Evolutionary conservation across 129 eudicot genomes (phyloP).

Genomic region (Lactuca saligna): DNA sequence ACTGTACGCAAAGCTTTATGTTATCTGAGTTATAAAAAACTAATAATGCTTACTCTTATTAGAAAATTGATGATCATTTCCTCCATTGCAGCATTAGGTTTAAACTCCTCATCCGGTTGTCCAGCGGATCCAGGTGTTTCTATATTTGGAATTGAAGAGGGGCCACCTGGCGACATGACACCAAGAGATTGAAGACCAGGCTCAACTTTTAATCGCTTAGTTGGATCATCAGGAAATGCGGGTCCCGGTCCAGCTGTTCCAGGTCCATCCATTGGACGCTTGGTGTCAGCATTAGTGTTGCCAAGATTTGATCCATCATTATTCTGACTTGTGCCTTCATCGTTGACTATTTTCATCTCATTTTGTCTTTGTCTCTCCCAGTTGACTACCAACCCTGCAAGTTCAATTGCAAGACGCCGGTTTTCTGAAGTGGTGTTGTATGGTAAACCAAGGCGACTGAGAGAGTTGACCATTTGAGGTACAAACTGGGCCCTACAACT

Average conservation of each 20-base stretch:
- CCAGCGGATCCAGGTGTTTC: slow-evolving; percentile 91
- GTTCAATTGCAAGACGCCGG: slow-evolving; percentile 98
- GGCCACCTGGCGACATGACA: slow-evolving; percentile 96
- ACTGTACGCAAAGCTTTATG: background rate
- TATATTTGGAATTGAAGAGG: slow-evolving; percentile 80
- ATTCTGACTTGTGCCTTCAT: slow-evolving; percentile 54
- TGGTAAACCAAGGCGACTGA: slow-evolving; percentile 95
- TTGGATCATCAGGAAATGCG: slow-evolving; percentile 72
- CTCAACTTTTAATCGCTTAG: slow-evolving; percentile 82
- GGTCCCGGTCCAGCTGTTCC: slow-evolving; percentile 16
- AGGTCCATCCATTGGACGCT: slow-evolving; percentile 56
- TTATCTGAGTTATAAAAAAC: too few species aligned
- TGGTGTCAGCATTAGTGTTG: slow-evolving; percentile 51
- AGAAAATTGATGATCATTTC: slow-evolving; percentile 99
- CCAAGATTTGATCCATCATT: slow-evolving; percentile 52
- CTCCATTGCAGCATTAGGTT: slow-evolving; percentile 99
- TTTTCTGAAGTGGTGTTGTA: slow-evolving; percentile 91
- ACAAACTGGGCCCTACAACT: slow-evolving; percentile 98
- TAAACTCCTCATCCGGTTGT: slow-evolving; percentile 95
- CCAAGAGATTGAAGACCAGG: slow-evolving; percentile 87
- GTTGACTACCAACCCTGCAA: slow-evolving; percentile 96
- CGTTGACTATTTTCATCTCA: slow-evolving; percentile 64
- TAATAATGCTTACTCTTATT: slow-evolving; percentile 58
- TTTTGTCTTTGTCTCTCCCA: slow-evolving; percentile 98
- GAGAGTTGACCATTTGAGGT: slow-evolving; percentile 98